phyloP scores from a whole-genome alignment of 371 early-diverging fungal genomes.

The Chytridium lagenaria region DNA sequence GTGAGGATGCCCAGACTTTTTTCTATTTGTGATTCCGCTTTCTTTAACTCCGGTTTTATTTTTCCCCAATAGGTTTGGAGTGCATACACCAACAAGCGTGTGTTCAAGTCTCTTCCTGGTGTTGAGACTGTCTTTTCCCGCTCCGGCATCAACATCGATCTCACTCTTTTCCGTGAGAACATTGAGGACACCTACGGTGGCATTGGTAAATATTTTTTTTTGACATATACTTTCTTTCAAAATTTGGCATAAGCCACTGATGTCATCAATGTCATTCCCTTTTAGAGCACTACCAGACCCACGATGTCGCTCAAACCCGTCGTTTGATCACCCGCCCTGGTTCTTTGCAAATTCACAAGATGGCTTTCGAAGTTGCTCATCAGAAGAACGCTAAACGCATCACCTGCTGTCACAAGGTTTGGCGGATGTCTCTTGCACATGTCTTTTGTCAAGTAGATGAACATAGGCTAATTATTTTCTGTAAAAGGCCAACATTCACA shows the following conservation, averaged over 20 bases:
- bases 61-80: conserved; percentile 14
- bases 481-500: conserved; percentile 38
- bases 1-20: background rate
- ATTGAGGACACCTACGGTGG: conserved; percentile 42
- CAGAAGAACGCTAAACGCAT: conserved; percentile 26
- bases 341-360: conserved; percentile 18
- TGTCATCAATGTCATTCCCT: background rate
- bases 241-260: too few species aligned
- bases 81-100: conserved; percentile 36
- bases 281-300: conserved; percentile 33
- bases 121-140: conserved; percentile 38
- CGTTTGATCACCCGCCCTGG: conserved; percentile 35
- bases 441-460: too few species aligned
- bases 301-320: conserved; percentile 35
- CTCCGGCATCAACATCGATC: conserved; percentile 33
- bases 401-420: conserved; percentile 37
- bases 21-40: too few species aligned
- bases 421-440: too few species aligned
- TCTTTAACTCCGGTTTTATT: background rate
- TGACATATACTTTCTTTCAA: too few species aligned
- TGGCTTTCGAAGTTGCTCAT: conserved; percentile 17
- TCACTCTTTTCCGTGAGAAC: conserved; percentile 37
- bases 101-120: conserved; percentile 35
- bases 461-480: too few species aligned
- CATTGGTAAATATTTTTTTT: conserved; percentile 24